phyloP scores from a whole-genome alignment of 2,329 filamentous ascomycete species.

The Aspergillus puulaauensis region DNA sequence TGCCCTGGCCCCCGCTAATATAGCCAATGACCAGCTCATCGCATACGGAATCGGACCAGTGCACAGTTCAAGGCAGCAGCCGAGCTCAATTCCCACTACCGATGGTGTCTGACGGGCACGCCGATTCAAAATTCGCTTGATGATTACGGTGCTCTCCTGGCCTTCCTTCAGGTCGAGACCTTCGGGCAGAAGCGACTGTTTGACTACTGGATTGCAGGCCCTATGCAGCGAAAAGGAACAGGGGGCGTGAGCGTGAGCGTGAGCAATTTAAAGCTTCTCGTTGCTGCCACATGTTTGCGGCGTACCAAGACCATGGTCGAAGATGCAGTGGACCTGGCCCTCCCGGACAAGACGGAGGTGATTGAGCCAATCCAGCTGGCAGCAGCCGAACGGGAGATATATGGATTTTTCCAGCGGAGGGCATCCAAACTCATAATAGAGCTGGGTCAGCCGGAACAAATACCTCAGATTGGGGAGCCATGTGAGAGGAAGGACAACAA shows the following conservation, averaged over 20 bases:
- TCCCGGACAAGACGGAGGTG: background rate
- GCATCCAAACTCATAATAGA: background rate
- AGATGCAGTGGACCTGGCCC: background rate
- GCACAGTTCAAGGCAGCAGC: background rate
- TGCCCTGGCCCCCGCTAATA: background rate
- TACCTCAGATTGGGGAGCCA: fast-evolving
- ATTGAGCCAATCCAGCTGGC: background rate
- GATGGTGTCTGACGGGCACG: slow-evolving; percentile 8
- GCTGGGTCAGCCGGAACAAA: background rate
- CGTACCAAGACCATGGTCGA: background rate
- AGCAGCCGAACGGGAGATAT: background rate
- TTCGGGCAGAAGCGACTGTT: background rate
- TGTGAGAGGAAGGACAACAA: background rate
- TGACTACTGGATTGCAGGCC: background rate
- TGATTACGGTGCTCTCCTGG: background rate
- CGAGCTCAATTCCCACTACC: background rate
- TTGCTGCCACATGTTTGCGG: background rate
- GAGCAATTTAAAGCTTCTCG: background rate
- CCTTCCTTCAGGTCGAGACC: background rate
- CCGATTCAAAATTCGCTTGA: slow-evolving; percentile 2
- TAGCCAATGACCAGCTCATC: background rate
- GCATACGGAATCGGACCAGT: background rate
- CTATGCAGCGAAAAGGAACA: background rate
- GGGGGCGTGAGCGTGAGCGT: background rate
- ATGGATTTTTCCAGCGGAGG: slow-evolving; percentile 2